phyloP scores from a whole-genome alignment of 106 monocot genomes.

The Dendrobium nobile region DNA sequence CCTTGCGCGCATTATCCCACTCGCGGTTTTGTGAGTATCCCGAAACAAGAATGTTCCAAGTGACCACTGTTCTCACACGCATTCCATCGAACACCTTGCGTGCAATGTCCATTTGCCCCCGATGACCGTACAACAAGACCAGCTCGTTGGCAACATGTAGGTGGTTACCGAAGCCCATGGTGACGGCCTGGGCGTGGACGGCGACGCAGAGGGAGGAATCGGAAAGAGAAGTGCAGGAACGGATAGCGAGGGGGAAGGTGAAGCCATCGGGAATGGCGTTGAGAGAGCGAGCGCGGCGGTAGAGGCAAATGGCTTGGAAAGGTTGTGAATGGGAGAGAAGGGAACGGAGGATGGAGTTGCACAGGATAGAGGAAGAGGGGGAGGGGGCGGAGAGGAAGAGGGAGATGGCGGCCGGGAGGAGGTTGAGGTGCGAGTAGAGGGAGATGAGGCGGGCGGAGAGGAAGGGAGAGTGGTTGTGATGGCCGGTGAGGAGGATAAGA shows the following conservation, averaged over 20 bases:
- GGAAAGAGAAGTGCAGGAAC: conserved; percentile 14
- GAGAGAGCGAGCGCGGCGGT: conserved; percentile 14
- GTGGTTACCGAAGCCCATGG: conserved; percentile 23
- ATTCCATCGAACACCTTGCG: conserved; percentile 50
- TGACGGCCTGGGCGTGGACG: conserved; percentile 37
- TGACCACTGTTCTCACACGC: conserved; percentile 30
- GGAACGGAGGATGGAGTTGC: conserved; percentile 57
- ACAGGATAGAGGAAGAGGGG: conserved; percentile 23
- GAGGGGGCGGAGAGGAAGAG: conserved; percentile 20
- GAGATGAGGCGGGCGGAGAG: conserved; percentile 38
- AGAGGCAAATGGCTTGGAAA: conserved; percentile 20
- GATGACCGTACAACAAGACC: conserved; percentile 24
- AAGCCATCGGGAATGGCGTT: conserved; percentile 31
- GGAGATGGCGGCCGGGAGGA: conserved; percentile 22
- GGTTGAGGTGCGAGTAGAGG: conserved; percentile 26
- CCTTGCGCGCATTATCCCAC: conserved; percentile 9
- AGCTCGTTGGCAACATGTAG: conserved; percentile 55
- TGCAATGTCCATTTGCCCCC: conserved; percentile 23
- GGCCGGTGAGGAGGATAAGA: conserved; percentile 15
- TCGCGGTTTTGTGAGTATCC: conserved; percentile 29
- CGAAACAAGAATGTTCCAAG: conserved; percentile 51
- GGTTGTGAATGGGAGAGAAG: conserved; percentile 22
- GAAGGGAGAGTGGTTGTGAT: conserved; percentile 17
- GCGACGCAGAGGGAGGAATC: not conserved
- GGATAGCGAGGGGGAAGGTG: conserved; percentile 48